A percentile compares a stretch with the other conserved stretches of the same genome.
Evolutionary conservation across 164 flowering plant genomes (phyloP).

Genomic region (Vitis vinifera): ASM3070453v1 NC_081818.1:21880501-21881000

Average conservation of each 20-base stretch:
- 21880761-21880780: not conserved
- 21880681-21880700: too few species aligned
- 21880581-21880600: too few species aligned
- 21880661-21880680: too few species aligned
- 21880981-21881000: not conserved
- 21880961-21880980: not conserved
- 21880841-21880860: not conserved
- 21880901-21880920: not conserved
- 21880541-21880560: too few species aligned
- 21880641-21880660: too few species aligned
- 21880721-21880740: not conserved
- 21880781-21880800: not conserved
- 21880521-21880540: too few species aligned
- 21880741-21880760: not conserved
- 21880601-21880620: too few species aligned
- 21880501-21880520: too few species aligned
- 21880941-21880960: not conserved
- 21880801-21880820: not conserved
- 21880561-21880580: too few species aligned
- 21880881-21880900: not conserved
- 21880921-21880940: not conserved
- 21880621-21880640: too few species aligned
- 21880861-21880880: not conserved
- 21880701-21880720: too few species aligned
- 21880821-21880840: not conserved